phyloP scores from a whole-genome alignment of 2,329 filamentous ascomycete genomes.

The Chalaropsis thielavioides region DNA sequence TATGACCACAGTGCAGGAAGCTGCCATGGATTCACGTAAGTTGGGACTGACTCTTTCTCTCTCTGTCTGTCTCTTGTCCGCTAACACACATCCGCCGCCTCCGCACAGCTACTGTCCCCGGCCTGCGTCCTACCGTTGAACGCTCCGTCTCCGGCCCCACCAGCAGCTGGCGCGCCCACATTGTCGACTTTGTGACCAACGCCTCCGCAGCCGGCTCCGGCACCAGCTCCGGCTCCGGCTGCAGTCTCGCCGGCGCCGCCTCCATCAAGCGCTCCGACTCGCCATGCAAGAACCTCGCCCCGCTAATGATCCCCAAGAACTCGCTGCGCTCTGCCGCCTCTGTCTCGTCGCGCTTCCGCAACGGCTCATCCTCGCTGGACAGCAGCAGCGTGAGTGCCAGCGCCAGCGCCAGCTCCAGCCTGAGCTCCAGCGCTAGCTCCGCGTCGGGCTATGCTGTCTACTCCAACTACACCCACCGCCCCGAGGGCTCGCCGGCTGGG shows the following conservation, averaged over 20 bases:
- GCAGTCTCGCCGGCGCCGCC: not conserved
- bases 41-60: not conserved
- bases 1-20: conserved; percentile 55
- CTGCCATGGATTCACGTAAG: conserved; percentile 57
- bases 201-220: not conserved
- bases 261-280: conserved; percentile 10
- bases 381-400: not conserved
- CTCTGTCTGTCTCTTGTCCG: not conserved
- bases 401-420: not conserved
- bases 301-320: conserved; percentile 14
- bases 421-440: not conserved
- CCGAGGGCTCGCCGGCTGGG: conserved; percentile 5
- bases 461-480: conserved; percentile 6
- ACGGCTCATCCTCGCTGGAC: conserved; percentile 10
- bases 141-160: conserved; percentile 37
- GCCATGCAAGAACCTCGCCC: conserved; percentile 10
- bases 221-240: not conserved
- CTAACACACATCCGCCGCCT: conserved; percentile 6
- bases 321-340: conserved; percentile 3
- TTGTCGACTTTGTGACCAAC: conserved; percentile 8
- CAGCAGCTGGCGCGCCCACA: conserved; percentile 9
- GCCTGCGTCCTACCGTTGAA: conserved; percentile 48
- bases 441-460: not conserved
- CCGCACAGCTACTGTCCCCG: conserved; percentile 48
- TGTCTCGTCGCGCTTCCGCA: conserved; percentile 14